Percentiles rank a stretch among this genome's conserved stretches.
Conservation (phyloP, 768 basidiomycete species). For the Porpolomopsis calyptriformis region DNA sequence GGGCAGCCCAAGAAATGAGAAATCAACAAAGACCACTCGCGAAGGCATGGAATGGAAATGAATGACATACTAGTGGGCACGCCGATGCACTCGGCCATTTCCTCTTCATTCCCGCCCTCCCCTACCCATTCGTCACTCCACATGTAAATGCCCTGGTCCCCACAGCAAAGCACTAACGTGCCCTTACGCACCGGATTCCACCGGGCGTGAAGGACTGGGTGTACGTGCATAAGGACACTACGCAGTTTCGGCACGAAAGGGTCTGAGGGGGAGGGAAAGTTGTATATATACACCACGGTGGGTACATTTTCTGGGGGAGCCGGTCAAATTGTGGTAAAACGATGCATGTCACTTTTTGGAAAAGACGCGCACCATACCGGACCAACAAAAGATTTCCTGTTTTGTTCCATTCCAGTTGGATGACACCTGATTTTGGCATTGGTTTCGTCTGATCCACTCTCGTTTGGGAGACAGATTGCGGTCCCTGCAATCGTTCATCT, state of each 20-base stretch:
- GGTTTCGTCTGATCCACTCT: conserved; percentile 52
- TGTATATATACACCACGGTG: conserved; percentile 54
- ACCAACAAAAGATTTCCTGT: conserved; percentile 64
- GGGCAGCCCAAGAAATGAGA: background rate
- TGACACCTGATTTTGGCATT: conserved; percentile 54
- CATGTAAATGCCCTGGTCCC: conserved; percentile 53
- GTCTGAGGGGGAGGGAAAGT: conserved; percentile 54
- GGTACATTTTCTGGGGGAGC: conserved; percentile 47
- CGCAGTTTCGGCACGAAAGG: conserved; percentile 51
- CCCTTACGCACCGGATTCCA: conserved; percentile 87
- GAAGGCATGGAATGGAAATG: conserved; percentile 12
- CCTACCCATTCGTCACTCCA: conserved; percentile 81
- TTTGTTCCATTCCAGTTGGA: conserved; percentile 74
- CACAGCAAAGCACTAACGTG: conserved; percentile 56
- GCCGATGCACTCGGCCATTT: conserved; percentile 85
- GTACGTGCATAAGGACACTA: conserved; percentile 55
- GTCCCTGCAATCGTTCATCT: conserved; percentile 60
- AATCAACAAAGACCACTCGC: conserved; percentile 1
- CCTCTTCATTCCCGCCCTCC: conserved; percentile 44
- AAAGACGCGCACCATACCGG: conserved; percentile 46
- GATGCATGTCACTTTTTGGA: conserved; percentile 7
- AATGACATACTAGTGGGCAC: conserved; percentile 69
- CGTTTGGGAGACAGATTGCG: conserved; percentile 38
- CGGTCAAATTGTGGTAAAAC: conserved; percentile 6
- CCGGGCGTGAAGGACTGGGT: conserved; percentile 50